Evolutionary conservation across 129 eudicot genomes (phyloP), one percentile per base, ranked within the genome.

Genomic region (Chrysanthemum makinoi): DNA sequence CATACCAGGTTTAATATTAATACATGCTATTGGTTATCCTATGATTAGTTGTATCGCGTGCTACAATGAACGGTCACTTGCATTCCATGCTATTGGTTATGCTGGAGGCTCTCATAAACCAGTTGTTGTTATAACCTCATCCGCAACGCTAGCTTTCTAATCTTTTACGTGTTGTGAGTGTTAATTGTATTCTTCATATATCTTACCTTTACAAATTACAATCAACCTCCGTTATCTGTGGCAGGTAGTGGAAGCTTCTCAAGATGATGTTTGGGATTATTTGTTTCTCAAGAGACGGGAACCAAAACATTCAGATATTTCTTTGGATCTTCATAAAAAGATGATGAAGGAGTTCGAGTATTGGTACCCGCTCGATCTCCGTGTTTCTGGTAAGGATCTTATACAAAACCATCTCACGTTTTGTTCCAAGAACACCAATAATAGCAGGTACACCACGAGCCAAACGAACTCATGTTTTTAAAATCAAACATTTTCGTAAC

Each of bases 71-170:
- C 86, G 99, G 4, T 94, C 99, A 63, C 96, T 94, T 44, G 91
- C 99, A 75, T 94, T 89, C 80, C 96, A 89, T 77, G 99, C 97
- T 59, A 64, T 94, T 68, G 99, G 99, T 66, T 94, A 85, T 81
- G 97, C 97, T 56, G 84, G 84, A 84, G 96, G 96, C 72, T 94
- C 88, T 13, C 77, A 19, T 53, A 90, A 74, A 75, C 99, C 97
- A 73, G 99, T 97, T 66, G 90, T 89, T 12, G 81, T 94, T 44
- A 89, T 94, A 62, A 94, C 99, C 20, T 85, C 99, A 74, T 94
- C 99, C 30, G 99, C n/a, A n/a, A n/a, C n/a, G n/a, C n/a, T n/a
- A n/a, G 99, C 80, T 87, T 72, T 85, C 99, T 70, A 94, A 94
- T 84, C 97, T 94, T 77, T 78, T 87, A 74, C 96, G 97, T 68